These are phyloP conservation scores for Calonectria naviculata DNA, from an alignment of 2,329 filamentous ascomycete species.

Conservation along the genomic window DNA sequence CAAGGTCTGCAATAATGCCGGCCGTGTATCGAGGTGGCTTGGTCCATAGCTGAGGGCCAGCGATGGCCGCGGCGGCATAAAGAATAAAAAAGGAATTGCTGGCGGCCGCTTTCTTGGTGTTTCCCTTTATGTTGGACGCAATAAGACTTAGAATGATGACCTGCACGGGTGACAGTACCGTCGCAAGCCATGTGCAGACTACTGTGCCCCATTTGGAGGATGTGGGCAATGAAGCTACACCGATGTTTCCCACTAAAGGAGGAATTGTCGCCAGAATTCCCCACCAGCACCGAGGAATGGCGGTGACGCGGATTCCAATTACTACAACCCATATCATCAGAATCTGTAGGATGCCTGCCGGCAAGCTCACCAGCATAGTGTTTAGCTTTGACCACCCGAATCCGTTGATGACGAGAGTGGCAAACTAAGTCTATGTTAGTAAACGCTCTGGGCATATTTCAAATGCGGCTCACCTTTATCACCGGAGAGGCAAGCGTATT, in stretches of 20 bases:
- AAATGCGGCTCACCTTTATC: no score
- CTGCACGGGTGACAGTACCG: background rate
- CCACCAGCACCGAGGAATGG: background rate
- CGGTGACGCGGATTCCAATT: background rate
- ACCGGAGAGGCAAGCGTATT: no score
- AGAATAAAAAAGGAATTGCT: constrained; percentile 17
- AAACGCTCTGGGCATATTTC: no score
- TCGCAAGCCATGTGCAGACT: constrained; percentile 11
- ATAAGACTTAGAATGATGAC: constrained; percentile 11
- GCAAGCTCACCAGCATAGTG: constrained; percentile 6
- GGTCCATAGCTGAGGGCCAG: constrained; percentile 5
- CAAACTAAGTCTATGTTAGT: no score
- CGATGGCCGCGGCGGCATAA: background rate
- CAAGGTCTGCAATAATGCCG: constrained; percentile 12
- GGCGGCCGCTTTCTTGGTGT: constrained; percentile 13
- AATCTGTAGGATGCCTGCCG: background rate
- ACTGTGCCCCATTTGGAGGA: constrained; percentile 5
- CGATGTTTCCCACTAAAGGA: constrained; percentile 4
- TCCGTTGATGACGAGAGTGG: no score
- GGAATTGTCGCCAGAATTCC: background rate
- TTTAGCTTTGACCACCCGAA: background rate
- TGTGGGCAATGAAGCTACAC: background rate
- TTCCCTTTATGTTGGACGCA: constrained; percentile 21
- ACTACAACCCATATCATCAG: background rate
- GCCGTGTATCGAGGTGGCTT: constrained; percentile 13